phyloP scores from a whole-genome alignment of 106 monocot species.

The Allium fistulosum region DNA sequence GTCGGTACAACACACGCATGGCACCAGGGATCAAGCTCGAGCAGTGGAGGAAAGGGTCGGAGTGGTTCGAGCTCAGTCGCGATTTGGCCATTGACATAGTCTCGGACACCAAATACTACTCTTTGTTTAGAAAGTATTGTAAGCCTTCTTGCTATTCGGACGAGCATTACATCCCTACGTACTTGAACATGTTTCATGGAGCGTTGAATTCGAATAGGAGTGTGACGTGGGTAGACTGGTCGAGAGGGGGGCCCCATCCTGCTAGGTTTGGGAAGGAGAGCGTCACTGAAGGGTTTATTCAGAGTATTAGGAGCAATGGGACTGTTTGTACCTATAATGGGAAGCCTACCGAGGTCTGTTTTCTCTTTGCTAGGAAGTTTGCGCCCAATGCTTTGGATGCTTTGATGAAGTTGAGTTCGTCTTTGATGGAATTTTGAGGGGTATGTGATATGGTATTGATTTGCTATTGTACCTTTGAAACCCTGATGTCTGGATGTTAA shows the following conservation, averaged over 20 bases:
- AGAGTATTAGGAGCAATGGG: conserved; percentile 19
- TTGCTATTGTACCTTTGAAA: background rate
- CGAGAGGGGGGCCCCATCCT: conserved; percentile 22
- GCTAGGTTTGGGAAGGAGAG: conserved; percentile 17
- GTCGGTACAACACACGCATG: conserved; percentile 21
- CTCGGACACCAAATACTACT: conserved; percentile 19
- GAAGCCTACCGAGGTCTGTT: conserved; percentile 15
- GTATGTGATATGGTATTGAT: background rate
- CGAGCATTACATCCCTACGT: conserved; percentile 30
- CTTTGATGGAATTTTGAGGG: conserved; percentile 17
- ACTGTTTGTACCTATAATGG: conserved; percentile 18
- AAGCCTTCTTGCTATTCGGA: conserved; percentile 21
- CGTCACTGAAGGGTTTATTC: conserved; percentile 12
- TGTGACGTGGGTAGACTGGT: conserved; percentile 34
- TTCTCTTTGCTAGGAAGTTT: conserved; percentile 29
- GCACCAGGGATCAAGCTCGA: conserved; percentile 7
- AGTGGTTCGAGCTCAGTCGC: conserved; percentile 31
- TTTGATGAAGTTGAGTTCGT: conserved; percentile 14
- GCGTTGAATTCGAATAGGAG: conserved; percentile 18
- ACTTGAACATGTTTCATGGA: conserved; percentile 31
- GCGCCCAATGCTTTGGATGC: conserved; percentile 25
- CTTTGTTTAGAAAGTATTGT: conserved; percentile 13
- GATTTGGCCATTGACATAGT: conserved; percentile 19
- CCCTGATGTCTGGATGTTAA: background rate
- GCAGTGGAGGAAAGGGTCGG: conserved; percentile 27